Percentiles rank a stretch among this genome's conserved stretches.
These are phyloP conservation scores for Megacollybia platyphylla DNA, from an alignment of 1,284 basidiomycete genomes.

Conservation along the genomic window DNA sequence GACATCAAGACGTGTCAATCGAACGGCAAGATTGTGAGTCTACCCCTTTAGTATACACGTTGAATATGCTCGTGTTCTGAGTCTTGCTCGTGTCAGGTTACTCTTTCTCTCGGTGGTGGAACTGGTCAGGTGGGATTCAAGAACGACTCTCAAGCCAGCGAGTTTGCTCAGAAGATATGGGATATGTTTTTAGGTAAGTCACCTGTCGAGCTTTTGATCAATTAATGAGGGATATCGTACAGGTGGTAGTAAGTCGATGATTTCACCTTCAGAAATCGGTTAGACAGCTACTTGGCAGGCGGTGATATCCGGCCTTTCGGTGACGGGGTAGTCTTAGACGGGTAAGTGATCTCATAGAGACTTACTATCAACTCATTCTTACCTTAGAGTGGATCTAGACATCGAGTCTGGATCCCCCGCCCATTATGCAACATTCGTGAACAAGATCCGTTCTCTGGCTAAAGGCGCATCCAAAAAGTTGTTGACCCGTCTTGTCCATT, in stretches of 20 bases:
- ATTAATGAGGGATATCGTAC: not conserved
- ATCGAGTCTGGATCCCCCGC: constrained; percentile 39
- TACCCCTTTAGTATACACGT: too few relatives aligned
- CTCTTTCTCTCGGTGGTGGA: constrained; percentile 52
- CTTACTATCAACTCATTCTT: not conserved
- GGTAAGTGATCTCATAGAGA: constrained; percentile 22
- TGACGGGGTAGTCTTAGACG: constrained; percentile 42
- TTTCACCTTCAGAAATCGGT: not conserved
- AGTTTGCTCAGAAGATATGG: constrained; percentile 51
- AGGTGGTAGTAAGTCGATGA: too few relatives aligned
- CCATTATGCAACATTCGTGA: constrained; percentile 33
- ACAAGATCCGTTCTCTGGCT: constrained; percentile 31
- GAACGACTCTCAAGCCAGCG: constrained; percentile 35
- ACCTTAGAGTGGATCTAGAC: constrained; percentile 44
- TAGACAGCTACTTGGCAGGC: constrained; percentile 6
- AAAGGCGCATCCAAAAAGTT: constrained; percentile 30
- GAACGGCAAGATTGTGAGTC: constrained; percentile 42
- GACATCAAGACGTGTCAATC: constrained; percentile 50
- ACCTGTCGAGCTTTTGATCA: constrained; percentile 17
- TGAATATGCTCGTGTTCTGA: constrained; percentile 14
- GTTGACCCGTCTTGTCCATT: constrained; percentile 16
- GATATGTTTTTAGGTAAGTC: constrained; percentile 51
- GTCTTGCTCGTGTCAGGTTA: constrained; percentile 25
- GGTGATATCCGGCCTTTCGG: constrained; percentile 40
- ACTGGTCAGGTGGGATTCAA: constrained; percentile 37